These are phyloP conservation scores for Codiaeum variegatum DNA, from an alignment of 441 rosid species.

Conservation along the genomic window DNA sequence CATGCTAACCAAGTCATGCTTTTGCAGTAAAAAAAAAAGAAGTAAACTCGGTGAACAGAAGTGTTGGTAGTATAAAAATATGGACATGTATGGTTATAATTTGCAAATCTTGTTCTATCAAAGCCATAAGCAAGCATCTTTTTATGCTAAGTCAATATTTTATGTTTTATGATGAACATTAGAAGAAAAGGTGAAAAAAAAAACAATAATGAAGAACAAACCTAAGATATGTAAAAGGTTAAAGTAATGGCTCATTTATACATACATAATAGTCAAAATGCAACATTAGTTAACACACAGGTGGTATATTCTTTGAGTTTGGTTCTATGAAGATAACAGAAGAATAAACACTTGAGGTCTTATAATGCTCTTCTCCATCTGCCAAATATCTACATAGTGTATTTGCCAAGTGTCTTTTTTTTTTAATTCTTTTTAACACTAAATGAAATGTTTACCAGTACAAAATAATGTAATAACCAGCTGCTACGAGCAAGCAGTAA, in stretches of 20 bases:
- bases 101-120: not conserved
- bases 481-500: not conserved
- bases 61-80: not conserved
- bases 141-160: no score
- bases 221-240: not conserved
- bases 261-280: not conserved
- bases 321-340: not conserved
- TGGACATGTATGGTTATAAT: not conserved
- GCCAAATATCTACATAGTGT: not conserved
- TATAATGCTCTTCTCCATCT: not conserved
- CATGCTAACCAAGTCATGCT: not conserved
- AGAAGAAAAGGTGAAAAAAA: not conserved
- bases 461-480: not conserved
- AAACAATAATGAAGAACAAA: not conserved
- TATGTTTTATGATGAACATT: not conserved
- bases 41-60: not conserved
- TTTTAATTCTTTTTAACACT: not conserved
- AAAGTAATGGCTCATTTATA: not conserved
- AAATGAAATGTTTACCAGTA: not conserved
- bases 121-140: not conserved
- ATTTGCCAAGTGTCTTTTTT: not conserved
- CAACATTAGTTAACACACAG: not conserved
- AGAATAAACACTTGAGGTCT: not conserved
- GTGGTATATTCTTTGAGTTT: no score
- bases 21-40: not conserved